Base-by-base conservation (phyloP, 169 alveolate genomes). In the Plasmodium relictum region DNA sequence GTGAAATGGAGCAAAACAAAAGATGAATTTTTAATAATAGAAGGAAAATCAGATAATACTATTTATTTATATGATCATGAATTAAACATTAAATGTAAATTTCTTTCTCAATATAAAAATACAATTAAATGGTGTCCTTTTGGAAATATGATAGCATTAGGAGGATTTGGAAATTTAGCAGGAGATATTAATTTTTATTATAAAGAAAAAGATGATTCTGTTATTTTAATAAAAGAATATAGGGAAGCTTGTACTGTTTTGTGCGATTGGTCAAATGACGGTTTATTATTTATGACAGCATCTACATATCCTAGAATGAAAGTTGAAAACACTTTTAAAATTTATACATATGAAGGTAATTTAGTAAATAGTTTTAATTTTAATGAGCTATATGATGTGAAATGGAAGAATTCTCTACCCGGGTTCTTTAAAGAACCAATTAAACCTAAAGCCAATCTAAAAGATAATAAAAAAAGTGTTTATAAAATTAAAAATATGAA, bases 261-360 rank as follows among this genome's bases (percentile, higher is more conserved):
- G 1, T 94, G 95, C 59, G 95, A 94, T 26, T 94, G 96, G 96
- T 94, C 96, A 6, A 44, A 50, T 20, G 96, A 94, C 83, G 91
- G 95, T n/a, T 69, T 88, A 0, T 88, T 88, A 45, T 92, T 94
- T 65, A 83, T 94, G 93, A 88, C 94, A 0, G 96, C 96, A 3
- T 94, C 96, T 0, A 94, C 96, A 3, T 94, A 80, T 69, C 96
- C 96, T 22, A 83, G 96, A 39, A 94, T 94, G 96, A 94, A 94
- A 61, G 96, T 94, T 22, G 96, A 94, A 61, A 94, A 94, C 42
- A 86, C 73, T 8, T 73, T 92, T 62, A 94, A 94, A 63, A 92
- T 94, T 3, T 94, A 91, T 61, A 94, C 88, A 18, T 89, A 89
- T 71, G 96, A 94, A 73, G 96, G 95, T 1, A 88, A 90, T 31